Evolutionary conservation across 192 early-diverging fungal species (phyloP), one percentile per base, ranked within the genome.

Genomic region (Coemansia sp.): DNA sequence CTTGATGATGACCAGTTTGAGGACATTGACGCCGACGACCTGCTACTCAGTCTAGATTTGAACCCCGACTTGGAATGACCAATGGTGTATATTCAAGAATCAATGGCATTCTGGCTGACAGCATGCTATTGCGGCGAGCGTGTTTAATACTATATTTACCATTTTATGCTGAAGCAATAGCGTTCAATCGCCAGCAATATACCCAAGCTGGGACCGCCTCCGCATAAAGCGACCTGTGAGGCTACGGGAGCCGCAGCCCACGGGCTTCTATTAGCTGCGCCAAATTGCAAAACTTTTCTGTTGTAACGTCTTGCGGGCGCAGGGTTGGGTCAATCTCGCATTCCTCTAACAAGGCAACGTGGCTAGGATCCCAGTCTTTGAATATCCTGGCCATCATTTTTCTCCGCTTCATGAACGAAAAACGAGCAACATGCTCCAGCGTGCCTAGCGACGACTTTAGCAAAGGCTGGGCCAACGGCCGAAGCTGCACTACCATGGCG

Each of bases 401-500:
- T 36, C 86, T 69, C 33, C 84, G 58, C 59, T 86, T 85, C 56
- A 82, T 85, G 68, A 88, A 90, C 49, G 80, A 74, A 52, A 78
- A 82, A 23, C 85, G 63, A 15, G 78, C 64, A 4, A 87, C 63
- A 35, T 83, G 71, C 56, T 88, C 87, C 14, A 88, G 58, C n/a
- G 65, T 79, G 1, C 64, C 35, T 15, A 84, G 58, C 17, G 82
- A 80, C 10, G 77, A 78, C 21, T 45, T 64, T 26, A 82, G 58
- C 15, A 80, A 39, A 18, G 78, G 76, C 4, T 72, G 39, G 10
- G 50, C 51, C 21, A 80, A 68, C 23, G 82, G 83, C 25, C 65
- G 72, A 27, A 90, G 70, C 43, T 85, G 86, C n/a, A 90, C 77
- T 4, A 90, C 81, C 11, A 79, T 74, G 14, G 87, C 88, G 60